Base-by-base conservation (phyloP, 169 alveolate genomes). In the Fabrea salina region DNA sequence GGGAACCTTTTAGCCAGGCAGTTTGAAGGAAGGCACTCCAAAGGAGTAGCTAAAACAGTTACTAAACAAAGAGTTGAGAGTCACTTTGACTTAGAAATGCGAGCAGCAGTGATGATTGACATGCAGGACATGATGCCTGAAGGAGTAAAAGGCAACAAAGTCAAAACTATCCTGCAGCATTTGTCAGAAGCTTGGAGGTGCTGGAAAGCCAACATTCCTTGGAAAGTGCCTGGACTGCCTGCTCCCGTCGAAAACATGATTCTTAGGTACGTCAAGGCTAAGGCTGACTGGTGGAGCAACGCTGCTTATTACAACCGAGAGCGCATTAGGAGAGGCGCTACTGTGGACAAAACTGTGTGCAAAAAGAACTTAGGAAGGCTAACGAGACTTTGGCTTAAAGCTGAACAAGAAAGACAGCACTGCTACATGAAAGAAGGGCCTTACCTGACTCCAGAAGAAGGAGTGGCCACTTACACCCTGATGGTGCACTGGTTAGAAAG, bases 221-320 rank as follows among this genome's bases (percentile, higher is more conserved):
- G 99, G 99, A 98, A 98, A 89, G 99, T 99, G 5, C 99, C 99
- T 1, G 99, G 99, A 19, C 85, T 99, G 83, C 99, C 99, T 0
- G 98, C 98, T 41, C 99, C 99, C 27, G 97, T 99, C 19, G 99
- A 99, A 90, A 98, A 98, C 89, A 96, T 99, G 96, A 98, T 99
- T 49, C 88, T 98, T 59, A 90, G 99, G 44, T 99, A 98, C 86
- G 99, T 99, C 27, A 99, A 99, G 93, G 91, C 98, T 80, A 99
- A 99, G 90, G 99, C 99, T 0, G 99, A 99, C 92, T 99, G 99
- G 99, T 99, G 99, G 99, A 98, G 99, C 6, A 98, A 98, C 86
- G 98, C 99, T 19, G 98, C 99, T 6, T 98, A 99, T 92, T 98
- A 97, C 90, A 99, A 98, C 85, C 93, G 99, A 71, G 99, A 99